A percentile compares a stretch with the other conserved stretches of the same genome.
These are phyloP conservation scores for Gastrolobium bilobum DNA, from an alignment of 306 rosid genomes.

Conservation along the genomic window DNA sequence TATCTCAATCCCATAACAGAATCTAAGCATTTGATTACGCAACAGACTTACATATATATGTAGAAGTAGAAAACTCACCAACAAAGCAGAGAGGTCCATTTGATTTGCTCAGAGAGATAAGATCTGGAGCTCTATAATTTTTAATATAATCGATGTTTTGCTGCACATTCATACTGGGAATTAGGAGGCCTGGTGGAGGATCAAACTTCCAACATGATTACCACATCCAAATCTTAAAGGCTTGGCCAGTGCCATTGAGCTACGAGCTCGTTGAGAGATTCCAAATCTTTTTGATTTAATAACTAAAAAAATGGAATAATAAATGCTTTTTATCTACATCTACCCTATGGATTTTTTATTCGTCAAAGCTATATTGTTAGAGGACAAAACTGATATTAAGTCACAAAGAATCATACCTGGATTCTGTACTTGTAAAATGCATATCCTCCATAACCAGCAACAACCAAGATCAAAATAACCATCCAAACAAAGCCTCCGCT, in stretches of 20 bases:
- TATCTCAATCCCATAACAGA: background rate
- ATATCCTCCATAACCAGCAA: slow-evolving; percentile 74
- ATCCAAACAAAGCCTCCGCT: slow-evolving; percentile 72
- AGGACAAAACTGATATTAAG: slow-evolving; percentile 38
- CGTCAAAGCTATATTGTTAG: too few species aligned
- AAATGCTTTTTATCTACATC: background rate
- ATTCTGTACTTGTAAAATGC: slow-evolving; percentile 97
- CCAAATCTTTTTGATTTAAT: too few species aligned
- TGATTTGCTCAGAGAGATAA: slow-evolving; percentile 51
- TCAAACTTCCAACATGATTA: background rate
- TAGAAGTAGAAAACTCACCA: slow-evolving; percentile 49
- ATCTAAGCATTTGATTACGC: background rate
- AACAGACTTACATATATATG: too few species aligned
- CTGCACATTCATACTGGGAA: slow-evolving; percentile 50
- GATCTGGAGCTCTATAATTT: slow-evolving; percentile 59
- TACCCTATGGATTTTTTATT: background rate
- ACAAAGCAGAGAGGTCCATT: slow-evolving; percentile 71
- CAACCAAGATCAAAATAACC: slow-evolving; percentile 67
- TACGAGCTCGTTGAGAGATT: background rate
- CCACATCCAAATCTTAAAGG: slow-evolving; percentile 14
- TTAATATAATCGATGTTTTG: slow-evolving; percentile 56
- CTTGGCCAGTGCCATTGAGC: background rate
- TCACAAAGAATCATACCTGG: slow-evolving; percentile 62
- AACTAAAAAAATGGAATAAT: too few species aligned
- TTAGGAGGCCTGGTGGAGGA: slow-evolving; percentile 9